Evolutionary conservation across 2,329 filamentous ascomycete genomes (phyloP).

Genomic region (Capronia epimyces): DNA sequence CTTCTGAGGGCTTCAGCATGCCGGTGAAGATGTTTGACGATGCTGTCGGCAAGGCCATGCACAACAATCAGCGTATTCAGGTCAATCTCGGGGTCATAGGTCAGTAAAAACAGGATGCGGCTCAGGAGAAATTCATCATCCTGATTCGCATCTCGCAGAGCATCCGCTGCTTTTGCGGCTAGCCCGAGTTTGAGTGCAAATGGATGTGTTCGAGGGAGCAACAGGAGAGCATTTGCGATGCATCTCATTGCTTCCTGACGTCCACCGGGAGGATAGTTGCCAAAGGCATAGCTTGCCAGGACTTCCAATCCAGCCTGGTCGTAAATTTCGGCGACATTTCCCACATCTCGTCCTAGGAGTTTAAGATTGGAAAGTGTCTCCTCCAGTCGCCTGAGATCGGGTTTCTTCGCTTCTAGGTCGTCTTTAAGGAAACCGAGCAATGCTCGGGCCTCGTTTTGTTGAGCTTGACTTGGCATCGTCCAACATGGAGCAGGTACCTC

Average conservation of each 20-base stretch:
- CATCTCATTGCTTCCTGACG: conserved; percentile 74
- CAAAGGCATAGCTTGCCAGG: conserved; percentile 67
- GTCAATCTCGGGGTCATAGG: conserved; percentile 67
- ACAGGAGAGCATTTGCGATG: conserved; percentile 75
- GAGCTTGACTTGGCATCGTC: conserved; percentile 45
- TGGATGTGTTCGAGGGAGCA: conserved; percentile 63
- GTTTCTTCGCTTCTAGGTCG: conserved; percentile 56
- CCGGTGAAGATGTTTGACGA: conserved; percentile 63
- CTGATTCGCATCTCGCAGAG: conserved; percentile 63
- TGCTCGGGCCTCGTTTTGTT: conserved; percentile 61
- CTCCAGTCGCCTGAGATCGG: conserved; percentile 37
- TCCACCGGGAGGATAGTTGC: conserved; percentile 56
- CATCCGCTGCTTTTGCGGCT: conserved; percentile 61
- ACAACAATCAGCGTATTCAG: conserved; percentile 61
- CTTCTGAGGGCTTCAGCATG: conserved; percentile 55
- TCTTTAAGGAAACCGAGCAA: conserved; percentile 58
- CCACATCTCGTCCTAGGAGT: conserved; percentile 66
- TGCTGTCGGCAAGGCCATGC: conserved; percentile 60
- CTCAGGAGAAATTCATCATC: conserved; percentile 83
- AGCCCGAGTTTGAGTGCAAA: conserved; percentile 66
- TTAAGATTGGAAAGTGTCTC: conserved; percentile 61
- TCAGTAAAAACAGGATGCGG: conserved; percentile 73
- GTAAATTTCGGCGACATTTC: conserved; percentile 75
- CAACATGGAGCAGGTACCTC: not conserved
- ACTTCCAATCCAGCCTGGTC: conserved; percentile 70